Evolutionary conservation across 768 basidiomycete species (phyloP), one percentile per base, ranked within the genome.

Genomic region (Lactarius evosmus): DNA sequence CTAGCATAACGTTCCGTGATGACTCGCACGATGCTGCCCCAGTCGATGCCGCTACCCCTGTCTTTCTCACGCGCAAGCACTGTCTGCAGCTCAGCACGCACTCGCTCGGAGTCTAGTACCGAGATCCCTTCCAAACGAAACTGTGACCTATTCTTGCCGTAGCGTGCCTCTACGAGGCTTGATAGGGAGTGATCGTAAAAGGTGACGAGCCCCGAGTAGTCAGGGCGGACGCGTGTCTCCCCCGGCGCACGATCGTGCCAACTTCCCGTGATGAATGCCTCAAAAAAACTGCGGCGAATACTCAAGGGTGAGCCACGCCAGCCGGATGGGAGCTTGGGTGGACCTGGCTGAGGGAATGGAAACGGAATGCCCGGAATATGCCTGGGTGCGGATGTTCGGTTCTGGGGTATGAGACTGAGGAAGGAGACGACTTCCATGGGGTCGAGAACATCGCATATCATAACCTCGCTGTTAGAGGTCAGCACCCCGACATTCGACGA

Each of bases 241-340:
- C 79, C 80, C 0, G 80, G 80, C 51, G 72, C 76, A 56, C 64
- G 67, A 58, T 80, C 77, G 58, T 80, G 76, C 79, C 78, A 79
- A 27, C 70, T 69, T 5, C 79, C 77, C 9, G 79, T 67, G 58
- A 76, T 71, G 36, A 78, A 57, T n/a, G 70, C 69, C 40, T 71
- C 70, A 36, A 69, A 68, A 17, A 16, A 8, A 12, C 1, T 25
- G n/a, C 29, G 4, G 7, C 4, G 1, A 1, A 27, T 22, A 25
- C 8, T 12, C 7, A 17, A 57, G 7, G 66, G 51, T 46, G 62
- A 58, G 16, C 68, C 68, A 9, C 52, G 50, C 68, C 68, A 69
- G 30, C 67, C 60, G 2, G 65, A 27, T n/a, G 68, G 68, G 17
- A 60, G 60, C 17, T 9, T 40, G 25, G 66, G 55, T 19, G 52